phyloP scores from a whole-genome alignment of 2,329 filamentous ascomycete species.

The Xylaria hypoxylon region DNA sequence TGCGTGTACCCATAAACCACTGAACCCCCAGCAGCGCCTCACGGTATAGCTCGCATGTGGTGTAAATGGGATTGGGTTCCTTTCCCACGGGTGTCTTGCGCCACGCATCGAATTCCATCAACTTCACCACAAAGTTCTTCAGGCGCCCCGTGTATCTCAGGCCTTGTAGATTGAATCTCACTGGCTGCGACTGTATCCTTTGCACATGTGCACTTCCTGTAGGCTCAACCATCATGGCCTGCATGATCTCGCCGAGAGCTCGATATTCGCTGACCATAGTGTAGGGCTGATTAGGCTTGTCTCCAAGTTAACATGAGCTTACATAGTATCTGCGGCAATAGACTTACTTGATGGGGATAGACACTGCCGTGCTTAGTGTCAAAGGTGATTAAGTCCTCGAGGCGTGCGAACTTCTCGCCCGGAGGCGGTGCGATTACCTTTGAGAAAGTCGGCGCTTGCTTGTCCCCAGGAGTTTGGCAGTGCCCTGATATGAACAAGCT shows the following conservation, averaged over 20 bases:
- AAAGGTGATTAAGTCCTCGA: slow-evolving; percentile 40
- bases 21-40: slow-evolving; percentile 25
- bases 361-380: slow-evolving; percentile 36
- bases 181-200: slow-evolving; percentile 29
- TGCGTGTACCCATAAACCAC: slow-evolving; percentile 25
- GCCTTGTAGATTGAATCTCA: slow-evolving; percentile 35
- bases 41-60: slow-evolving; percentile 39
- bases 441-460: slow-evolving; percentile 26
- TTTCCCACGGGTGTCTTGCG: not conserved
- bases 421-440: slow-evolving; percentile 47
- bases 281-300: slow-evolving; percentile 47
- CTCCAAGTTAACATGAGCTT: slow-evolving; percentile 30
- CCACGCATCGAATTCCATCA: slow-evolving; percentile 47
- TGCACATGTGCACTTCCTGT: slow-evolving; percentile 31
- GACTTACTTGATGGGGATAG: slow-evolving; percentile 47
- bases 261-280: slow-evolving; percentile 50
- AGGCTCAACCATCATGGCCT: slow-evolving; percentile 50
- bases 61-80: slow-evolving; percentile 24
- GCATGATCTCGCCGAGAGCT: slow-evolving; percentile 48
- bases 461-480: slow-evolving; percentile 34
- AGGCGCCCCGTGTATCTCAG: slow-evolving; percentile 40
- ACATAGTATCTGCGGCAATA: not conserved
- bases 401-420: slow-evolving; percentile 14
- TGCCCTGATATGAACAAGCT: slow-evolving; percentile 57
- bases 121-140: slow-evolving; percentile 44